Conservation (phyloP, 2,329 filamentous ascomycete species). For the Ambrosiella beaveri region DNA sequence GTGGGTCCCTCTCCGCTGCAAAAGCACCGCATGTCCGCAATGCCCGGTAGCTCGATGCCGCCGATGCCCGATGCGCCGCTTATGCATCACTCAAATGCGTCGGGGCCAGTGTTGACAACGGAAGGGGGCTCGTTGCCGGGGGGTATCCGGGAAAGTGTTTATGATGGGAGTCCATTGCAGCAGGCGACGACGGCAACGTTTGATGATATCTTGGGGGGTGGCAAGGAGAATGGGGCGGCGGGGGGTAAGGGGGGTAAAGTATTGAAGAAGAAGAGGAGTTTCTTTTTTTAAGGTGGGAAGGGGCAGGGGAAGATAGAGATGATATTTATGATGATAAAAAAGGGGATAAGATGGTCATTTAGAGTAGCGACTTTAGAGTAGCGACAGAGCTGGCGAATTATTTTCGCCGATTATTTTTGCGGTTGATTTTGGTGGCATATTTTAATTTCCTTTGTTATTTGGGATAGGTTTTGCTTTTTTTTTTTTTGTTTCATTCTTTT, state of each 20-base stretch:
- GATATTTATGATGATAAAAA: neutral
- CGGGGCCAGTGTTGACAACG: slow-evolving; percentile 8
- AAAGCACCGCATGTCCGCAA: neutral
- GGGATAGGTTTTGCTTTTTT: too few relatives aligned
- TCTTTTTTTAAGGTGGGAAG: slow-evolving; percentile 19
- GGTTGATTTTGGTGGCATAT: too few relatives aligned
- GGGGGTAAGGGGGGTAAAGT: slow-evolving; percentile 16
- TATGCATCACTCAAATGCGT: slow-evolving; percentile 6
- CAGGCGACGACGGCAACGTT: slow-evolving; percentile 24
- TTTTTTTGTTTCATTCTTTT: too few relatives aligned
- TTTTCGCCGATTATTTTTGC: too few relatives aligned
- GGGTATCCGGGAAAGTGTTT: slow-evolving; percentile 12
- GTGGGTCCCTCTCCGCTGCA: slow-evolving; percentile 9
- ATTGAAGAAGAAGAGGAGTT: slow-evolving; percentile 26
- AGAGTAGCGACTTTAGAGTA: too few relatives aligned
- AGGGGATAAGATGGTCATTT: too few relatives aligned
- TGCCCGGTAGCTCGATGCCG: neutral
- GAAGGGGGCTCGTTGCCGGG: slow-evolving; percentile 18
- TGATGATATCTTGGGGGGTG: slow-evolving; percentile 29
- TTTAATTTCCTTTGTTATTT: too few relatives aligned
- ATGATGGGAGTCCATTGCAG: slow-evolving; percentile 17
- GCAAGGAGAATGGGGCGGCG: slow-evolving; percentile 15
- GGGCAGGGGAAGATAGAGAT: neutral
- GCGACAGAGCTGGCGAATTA: too few relatives aligned
- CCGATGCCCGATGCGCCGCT: slow-evolving; percentile 9